Conservation (phyloP, 2,329 filamentous ascomycete species). For the Colletotrichum scovillei region DNA sequence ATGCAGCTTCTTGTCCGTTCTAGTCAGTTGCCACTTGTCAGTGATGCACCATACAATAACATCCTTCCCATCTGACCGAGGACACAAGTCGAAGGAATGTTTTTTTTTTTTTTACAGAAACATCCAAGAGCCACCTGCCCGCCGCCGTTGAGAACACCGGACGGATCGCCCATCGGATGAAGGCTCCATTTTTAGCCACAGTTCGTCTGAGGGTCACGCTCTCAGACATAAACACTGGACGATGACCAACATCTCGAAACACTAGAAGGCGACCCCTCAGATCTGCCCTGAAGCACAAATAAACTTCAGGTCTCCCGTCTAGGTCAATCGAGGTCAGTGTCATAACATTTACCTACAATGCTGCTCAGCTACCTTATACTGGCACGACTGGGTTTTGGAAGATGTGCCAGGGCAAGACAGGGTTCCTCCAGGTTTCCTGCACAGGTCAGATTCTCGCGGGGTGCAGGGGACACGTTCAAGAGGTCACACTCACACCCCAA, state of each 20-base stretch:
- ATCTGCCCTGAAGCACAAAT: slow-evolving; percentile 13
- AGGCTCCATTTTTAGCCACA: slow-evolving; percentile 2
- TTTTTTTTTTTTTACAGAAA: not conserved
- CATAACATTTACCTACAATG: not conserved
- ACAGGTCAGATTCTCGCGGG: slow-evolving; percentile 25
- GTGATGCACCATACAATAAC: not conserved
- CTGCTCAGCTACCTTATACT: not conserved
- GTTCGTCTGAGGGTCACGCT: slow-evolving; percentile 8
- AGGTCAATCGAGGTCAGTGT: not conserved
- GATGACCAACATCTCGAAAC: slow-evolving; percentile 9
- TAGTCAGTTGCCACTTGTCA: not conserved
- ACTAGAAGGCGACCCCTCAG: slow-evolving; percentile 11
- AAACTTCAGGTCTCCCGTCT: slow-evolving; percentile 3
- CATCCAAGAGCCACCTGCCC: slow-evolving; percentile 5
- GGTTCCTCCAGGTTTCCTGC: slow-evolving; percentile 8
- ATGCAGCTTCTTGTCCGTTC: slow-evolving; percentile 8
- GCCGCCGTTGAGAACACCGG: not conserved
- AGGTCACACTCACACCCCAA: not conserved
- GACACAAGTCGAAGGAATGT: not conserved
- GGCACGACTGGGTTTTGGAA: too few relatives aligned
- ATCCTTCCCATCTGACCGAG: not conserved
- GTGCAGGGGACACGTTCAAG: slow-evolving; percentile 13
- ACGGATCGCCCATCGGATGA: slow-evolving; percentile 2
- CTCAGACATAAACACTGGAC: slow-evolving; percentile 9
- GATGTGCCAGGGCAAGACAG: slow-evolving; percentile 8